A percentile compares a stretch with the other conserved stretches of the same genome.
Evolutionary conservation across 306 rosid genomes (phyloP).

Genomic region (Geum urbanum): DNA sequence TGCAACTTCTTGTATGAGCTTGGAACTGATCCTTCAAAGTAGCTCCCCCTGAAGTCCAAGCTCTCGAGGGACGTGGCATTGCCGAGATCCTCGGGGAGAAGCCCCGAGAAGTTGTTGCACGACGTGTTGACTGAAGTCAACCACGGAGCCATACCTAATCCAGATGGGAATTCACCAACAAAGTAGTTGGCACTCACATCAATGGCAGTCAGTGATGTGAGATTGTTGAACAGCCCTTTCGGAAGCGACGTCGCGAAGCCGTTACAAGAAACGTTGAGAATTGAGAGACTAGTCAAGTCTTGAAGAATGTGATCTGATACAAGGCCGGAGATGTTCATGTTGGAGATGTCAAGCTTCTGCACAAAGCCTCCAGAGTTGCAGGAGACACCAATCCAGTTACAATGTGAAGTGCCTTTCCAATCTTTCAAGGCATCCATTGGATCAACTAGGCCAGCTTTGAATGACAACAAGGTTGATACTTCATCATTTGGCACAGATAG

Average conservation of each 20-base stretch:
- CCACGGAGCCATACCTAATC: slow-evolving; percentile 56
- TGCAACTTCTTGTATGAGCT: slow-evolving; percentile 49
- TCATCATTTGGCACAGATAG: slow-evolving; percentile 39
- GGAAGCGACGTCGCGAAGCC: slow-evolving; percentile 56
- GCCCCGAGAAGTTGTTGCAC: slow-evolving; percentile 68
- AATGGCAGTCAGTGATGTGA: slow-evolving; percentile 52
- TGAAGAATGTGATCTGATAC: slow-evolving; percentile 59
- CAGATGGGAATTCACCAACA: slow-evolving; percentile 60
- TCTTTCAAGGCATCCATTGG: slow-evolving; percentile 50
- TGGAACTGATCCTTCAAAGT: slow-evolving; percentile 73
- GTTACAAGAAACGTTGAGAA: slow-evolving; percentile 57
- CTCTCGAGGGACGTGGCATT: slow-evolving; percentile 59
- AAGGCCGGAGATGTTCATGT: slow-evolving; percentile 69
- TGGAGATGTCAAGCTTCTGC: slow-evolving; percentile 66
- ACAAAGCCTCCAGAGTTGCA: slow-evolving; percentile 64
- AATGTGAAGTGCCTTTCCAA: slow-evolving; percentile 51
- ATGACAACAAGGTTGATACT: slow-evolving; percentile 43
- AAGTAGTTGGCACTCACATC: slow-evolving; percentile 83
- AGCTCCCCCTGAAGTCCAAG: slow-evolving; percentile 81
- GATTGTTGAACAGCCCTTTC: slow-evolving; percentile 42
- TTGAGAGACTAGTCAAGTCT: slow-evolving; percentile 46
- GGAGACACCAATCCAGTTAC: slow-evolving; percentile 70
- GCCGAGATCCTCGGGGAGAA: slow-evolving; percentile 75
- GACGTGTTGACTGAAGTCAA: slow-evolving; percentile 64
- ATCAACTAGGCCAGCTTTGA: slow-evolving; percentile 58